Conservation (phyloP, 208 protist species). For the Wallacemonas collosoma region DNA sequence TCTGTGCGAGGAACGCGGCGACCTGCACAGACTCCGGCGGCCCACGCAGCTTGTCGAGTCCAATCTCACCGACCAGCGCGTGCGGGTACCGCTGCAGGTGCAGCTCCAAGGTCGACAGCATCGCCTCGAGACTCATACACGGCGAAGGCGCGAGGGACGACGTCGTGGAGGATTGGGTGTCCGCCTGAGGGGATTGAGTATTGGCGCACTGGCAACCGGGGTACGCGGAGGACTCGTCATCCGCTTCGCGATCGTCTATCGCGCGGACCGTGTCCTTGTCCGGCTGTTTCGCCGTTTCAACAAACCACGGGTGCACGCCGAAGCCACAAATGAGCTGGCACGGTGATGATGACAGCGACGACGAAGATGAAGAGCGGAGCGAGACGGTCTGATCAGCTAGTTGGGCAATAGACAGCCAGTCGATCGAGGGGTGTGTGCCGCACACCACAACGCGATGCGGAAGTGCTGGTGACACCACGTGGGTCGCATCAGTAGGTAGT, state of each 20-base stretch:
- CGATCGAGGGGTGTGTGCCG: conserved; percentile 73
- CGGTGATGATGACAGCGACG: background rate
- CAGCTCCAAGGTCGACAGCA: conserved; percentile 45
- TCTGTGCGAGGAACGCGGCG: conserved; percentile 51
- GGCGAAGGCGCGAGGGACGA: background rate
- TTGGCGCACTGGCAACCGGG: too few relatives aligned
- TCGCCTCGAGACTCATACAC: conserved; percentile 22
- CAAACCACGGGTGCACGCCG: conserved; percentile 83
- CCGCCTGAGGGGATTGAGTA: too few relatives aligned
- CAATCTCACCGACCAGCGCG: conserved; percentile 85
- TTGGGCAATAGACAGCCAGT: conserved; percentile 40
- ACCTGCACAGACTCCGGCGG: conserved; percentile 44
- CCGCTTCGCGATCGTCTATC: background rate
- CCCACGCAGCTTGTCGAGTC: conserved; percentile 79
- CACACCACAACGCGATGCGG: conserved; percentile 47
- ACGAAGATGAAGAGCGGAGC: background rate
- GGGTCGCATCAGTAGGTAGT: too few relatives aligned
- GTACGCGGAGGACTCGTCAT: too few relatives aligned
- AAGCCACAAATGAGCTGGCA: conserved; percentile 46
- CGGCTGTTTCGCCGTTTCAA: background rate
- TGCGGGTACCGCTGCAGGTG: conserved; percentile 36
- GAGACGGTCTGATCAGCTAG: background rate
- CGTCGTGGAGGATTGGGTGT: background rate
- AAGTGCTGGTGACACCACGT: background rate
- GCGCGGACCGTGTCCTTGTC: background rate